Conservation (phyloP, 441 rosid species). For the Brassica balearica region DNA sequence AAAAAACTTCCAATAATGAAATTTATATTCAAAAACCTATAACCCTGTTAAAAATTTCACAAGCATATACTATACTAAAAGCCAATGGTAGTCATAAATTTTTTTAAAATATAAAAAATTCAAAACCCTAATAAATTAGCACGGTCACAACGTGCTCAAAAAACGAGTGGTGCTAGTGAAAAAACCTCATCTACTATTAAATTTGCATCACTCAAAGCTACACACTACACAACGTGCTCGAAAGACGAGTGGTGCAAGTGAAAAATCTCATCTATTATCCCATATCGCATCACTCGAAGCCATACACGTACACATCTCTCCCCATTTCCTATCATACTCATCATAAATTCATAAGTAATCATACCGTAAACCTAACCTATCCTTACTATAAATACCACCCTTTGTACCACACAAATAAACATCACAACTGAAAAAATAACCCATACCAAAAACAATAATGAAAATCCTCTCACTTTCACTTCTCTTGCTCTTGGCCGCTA, state of each 20-base stretch:
- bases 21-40: neutral
- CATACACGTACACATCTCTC: constrained; percentile 7
- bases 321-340: neutral
- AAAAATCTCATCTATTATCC: neutral
- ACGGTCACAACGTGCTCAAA: constrained; percentile 29
- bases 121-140: neutral
- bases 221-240: constrained; percentile 14
- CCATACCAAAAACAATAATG: constrained; percentile 21
- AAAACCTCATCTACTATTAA: neutral
- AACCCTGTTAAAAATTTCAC: neutral
- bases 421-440: constrained; percentile 32
- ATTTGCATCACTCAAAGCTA: constrained; percentile 10
- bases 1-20: neutral
- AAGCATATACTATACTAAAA: neutral
- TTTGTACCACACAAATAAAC: constrained; percentile 6
- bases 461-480: constrained; percentile 36
- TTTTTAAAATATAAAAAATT: neutral
- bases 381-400: constrained; percentile 32
- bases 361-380: neutral
- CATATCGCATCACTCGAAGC: constrained; percentile 9
- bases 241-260: constrained; percentile 28
- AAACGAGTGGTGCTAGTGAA: constrained; percentile 27
- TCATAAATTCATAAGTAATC: constrained; percentile 4
- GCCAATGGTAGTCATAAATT: neutral
- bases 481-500: constrained; percentile 40